These are phyloP conservation scores for Atkinsonella texensis DNA, from an alignment of 2,329 filamentous ascomycete genomes.

Conservation along the genomic window DNA sequence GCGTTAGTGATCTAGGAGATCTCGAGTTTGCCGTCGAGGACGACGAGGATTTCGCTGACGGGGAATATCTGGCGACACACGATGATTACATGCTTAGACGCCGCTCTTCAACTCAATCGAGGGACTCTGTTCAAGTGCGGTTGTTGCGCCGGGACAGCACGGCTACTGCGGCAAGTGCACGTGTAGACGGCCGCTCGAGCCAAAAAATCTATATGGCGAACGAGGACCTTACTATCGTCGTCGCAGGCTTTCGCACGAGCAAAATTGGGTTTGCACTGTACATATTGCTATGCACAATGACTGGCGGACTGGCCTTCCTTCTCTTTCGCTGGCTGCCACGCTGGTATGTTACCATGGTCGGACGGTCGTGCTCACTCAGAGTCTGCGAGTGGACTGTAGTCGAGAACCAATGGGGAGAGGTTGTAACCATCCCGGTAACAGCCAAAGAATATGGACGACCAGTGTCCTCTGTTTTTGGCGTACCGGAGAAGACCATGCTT, in stretches of 20 bases:
- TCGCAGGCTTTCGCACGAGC: conserved; percentile 83
- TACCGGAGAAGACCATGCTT: conserved; percentile 46
- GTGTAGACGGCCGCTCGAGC: conserved; percentile 51
- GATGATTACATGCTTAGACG: conserved; percentile 42
- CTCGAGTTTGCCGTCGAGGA: conserved; percentile 29
- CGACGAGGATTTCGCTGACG: conserved; percentile 27
- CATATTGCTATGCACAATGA: conserved; percentile 54
- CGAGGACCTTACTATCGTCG: conserved; percentile 86
- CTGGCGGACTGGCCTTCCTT: conserved; percentile 69
- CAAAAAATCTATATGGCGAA: conserved; percentile 91
- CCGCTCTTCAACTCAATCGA: conserved; percentile 49
- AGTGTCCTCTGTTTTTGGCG: conserved; percentile 54
- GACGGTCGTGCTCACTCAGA: conserved; percentile 53
- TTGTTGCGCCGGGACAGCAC: conserved; percentile 61
- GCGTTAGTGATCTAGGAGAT: conserved; percentile 26
- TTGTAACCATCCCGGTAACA: conserved; percentile 61
- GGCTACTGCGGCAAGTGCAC: conserved; percentile 54
- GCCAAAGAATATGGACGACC: conserved; percentile 40
- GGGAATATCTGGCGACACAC: conserved; percentile 27
- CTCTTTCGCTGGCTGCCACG: conserved; percentile 81
- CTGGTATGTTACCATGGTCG: conserved; percentile 70
- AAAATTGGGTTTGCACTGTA: conserved; percentile 57
- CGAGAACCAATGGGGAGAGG: conserved; percentile 96
- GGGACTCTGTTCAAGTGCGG: conserved; percentile 45
- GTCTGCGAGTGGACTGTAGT: conserved; percentile 86